A percentile compares a stretch with the other conserved stretches of the same genome.
Conservation (phyloP, 768 basidiomycete species). For the Tephrocybe sp. region DNA sequence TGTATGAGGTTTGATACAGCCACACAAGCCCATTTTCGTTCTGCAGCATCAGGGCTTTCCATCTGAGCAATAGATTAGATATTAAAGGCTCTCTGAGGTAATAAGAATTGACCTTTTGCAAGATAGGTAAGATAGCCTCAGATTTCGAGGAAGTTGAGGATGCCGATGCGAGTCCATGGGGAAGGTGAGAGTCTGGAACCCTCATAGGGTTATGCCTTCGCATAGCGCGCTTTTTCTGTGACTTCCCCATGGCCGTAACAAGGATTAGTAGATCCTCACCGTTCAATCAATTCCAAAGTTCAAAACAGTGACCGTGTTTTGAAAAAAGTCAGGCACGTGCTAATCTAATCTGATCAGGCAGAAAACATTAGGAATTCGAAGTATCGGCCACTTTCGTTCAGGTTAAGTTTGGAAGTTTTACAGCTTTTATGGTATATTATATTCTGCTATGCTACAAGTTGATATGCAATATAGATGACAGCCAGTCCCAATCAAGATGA, state of each 20-base stretch:
- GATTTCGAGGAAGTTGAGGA: conserved; percentile 71
- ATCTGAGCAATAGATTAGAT: conserved; percentile 44
- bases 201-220: conserved; percentile 91
- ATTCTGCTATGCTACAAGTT: conserved; percentile 3
- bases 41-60: conserved; percentile 69
- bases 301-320: neutral
- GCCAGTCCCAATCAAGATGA: conserved; percentile 5
- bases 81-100: neutral
- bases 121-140: conserved; percentile 80
- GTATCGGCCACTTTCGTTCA: too few relatives aligned
- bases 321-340: conserved; percentile 14
- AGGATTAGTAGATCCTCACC: neutral
- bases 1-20: conserved; percentile 95
- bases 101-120: conserved; percentile 68
- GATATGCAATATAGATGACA: conserved; percentile 6
- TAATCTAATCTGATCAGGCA: conserved; percentile 18
- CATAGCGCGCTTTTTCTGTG: conserved; percentile 83
- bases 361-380: too few relatives aligned
- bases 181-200: conserved; percentile 90
- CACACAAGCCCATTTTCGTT: conserved; percentile 95
- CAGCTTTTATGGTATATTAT: conserved; percentile 4
- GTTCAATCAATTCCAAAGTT: neutral
- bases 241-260: conserved; percentile 75
- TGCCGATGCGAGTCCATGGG: conserved; percentile 75
- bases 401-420: neutral